phyloP scores from a whole-genome alignment of 768 basidiomycete genomes.

The Erythrobasidium yunnanense region DNA sequence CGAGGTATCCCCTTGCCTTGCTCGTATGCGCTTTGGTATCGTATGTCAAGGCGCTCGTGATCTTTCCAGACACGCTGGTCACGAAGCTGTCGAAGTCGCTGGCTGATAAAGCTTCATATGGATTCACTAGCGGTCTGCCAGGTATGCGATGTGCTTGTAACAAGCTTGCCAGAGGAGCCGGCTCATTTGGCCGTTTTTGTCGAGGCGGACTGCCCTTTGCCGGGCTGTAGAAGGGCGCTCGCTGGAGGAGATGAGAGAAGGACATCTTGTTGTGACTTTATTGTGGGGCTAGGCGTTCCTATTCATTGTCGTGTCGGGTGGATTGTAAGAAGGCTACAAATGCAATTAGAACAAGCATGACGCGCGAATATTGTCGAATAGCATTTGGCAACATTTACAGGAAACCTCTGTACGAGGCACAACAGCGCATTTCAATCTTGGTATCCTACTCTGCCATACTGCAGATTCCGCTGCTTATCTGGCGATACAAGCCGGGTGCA shows the following conservation, averaged over 20 bases:
- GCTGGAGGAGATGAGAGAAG: constrained; percentile 20
- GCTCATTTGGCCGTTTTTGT: background rate
- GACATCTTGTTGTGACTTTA: background rate
- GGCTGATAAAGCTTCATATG: constrained; percentile 7
- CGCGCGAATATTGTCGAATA: no score
- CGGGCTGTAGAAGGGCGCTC: constrained; percentile 16
- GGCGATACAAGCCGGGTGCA: no score
- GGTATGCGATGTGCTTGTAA: background rate
- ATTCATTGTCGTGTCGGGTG: no score
- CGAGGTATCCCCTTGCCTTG: constrained; percentile 6
- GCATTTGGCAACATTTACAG: no score
- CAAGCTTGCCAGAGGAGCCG: background rate
- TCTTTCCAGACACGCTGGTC: background rate
- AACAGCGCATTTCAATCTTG: no score
- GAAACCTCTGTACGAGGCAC: no score
- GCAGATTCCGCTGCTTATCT: no score
- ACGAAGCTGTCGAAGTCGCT: constrained; percentile 20
- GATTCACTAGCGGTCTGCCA: constrained; percentile 17
- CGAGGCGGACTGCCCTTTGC: constrained; percentile 1
- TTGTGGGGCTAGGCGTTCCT: no score
- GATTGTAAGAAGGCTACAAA: no score
- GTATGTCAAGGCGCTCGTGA: constrained; percentile 5
- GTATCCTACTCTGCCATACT: no score
- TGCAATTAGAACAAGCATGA: no score
- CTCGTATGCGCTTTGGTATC: constrained; percentile 5